phyloP scores from a whole-genome alignment of 257 asterid genomes.

The Fraxinus americana region DNA sequence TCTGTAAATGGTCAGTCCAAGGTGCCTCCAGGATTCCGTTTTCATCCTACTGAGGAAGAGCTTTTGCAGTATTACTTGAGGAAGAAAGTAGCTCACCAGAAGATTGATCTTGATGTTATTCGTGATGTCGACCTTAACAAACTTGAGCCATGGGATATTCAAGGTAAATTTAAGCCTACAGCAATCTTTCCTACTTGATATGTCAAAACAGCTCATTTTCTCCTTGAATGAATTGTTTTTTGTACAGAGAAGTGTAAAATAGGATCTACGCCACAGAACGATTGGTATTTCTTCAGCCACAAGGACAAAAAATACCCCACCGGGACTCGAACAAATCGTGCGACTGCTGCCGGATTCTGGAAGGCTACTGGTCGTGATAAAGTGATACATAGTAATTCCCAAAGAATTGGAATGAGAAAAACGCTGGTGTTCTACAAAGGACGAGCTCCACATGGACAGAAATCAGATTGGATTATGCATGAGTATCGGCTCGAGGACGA shows the following conservation, averaged over 20 bases:
- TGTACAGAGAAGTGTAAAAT: slow-evolving; percentile 73
- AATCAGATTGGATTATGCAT: slow-evolving; percentile 95
- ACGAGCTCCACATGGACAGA: slow-evolving; percentile 88
- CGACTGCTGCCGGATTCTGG: slow-evolving; percentile 93
- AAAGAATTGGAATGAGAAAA: slow-evolving; percentile 83
- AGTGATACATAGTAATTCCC: slow-evolving; percentile 65
- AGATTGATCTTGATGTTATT: slow-evolving; percentile 87
- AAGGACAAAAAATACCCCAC: slow-evolving; percentile 89
- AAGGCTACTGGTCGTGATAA: slow-evolving; percentile 94
- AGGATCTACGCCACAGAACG: slow-evolving; percentile 86
- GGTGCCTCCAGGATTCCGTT: slow-evolving; percentile 92
- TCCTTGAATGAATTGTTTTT: background rate
- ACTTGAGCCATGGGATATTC: slow-evolving; percentile 97
- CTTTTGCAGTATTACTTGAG: slow-evolving; percentile 83
- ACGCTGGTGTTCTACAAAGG: slow-evolving; percentile 86
- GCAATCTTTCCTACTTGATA: background rate
- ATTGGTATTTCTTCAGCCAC: slow-evolving; percentile 95
- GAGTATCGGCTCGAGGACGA: slow-evolving; percentile 78
- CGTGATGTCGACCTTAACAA: slow-evolving; percentile 90
- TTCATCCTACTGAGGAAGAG: slow-evolving; percentile 94
- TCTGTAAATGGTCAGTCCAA: slow-evolving; percentile 82
- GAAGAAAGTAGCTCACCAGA: slow-evolving; percentile 67
- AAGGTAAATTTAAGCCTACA: slow-evolving; percentile 43
- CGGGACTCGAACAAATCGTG: slow-evolving; percentile 86
- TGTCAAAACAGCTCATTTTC: background rate